Percentiles rank a stretch among this genome's conserved stretches.
phyloP scores from a whole-genome alignment of 2,329 filamentous ascomycete species.

The Diaporthe citri region DNA sequence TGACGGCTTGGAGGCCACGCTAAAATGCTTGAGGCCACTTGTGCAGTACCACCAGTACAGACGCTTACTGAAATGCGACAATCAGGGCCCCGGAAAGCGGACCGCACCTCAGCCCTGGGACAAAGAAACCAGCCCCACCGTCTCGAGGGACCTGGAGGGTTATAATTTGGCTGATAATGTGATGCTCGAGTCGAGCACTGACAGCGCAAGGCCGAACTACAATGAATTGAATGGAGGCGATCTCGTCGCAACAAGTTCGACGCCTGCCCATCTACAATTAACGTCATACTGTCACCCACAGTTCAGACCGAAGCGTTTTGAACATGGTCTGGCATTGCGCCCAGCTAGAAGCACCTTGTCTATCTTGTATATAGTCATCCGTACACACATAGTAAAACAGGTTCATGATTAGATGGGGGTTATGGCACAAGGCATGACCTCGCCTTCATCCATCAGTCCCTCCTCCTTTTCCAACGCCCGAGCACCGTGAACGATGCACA shows the following conservation, averaged over 20 bases:
- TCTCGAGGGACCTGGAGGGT: neutral
- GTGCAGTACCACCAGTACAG: conserved; percentile 8
- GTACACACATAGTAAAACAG: conserved; percentile 26
- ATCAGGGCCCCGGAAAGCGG: conserved; percentile 16
- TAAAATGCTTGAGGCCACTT: conserved; percentile 27
- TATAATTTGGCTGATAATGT: neutral
- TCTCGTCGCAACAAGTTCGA: neutral
- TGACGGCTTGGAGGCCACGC: neutral
- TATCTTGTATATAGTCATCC: conserved; percentile 36
- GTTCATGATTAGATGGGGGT: conserved; percentile 33
- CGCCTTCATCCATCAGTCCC: conserved; percentile 19
- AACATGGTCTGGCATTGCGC: conserved; percentile 30
- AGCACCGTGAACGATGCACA: conserved; percentile 37
- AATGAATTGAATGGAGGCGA: neutral
- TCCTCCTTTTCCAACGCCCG: conserved; percentile 34
- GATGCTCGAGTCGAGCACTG: neutral
- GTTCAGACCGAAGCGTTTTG: conserved; percentile 20
- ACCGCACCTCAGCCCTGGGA: conserved; percentile 9
- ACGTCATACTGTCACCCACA: neutral
- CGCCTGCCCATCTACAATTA: neutral
- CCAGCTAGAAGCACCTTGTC: conserved; percentile 23
- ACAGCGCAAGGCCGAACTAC: neutral
- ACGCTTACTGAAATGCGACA: neutral
- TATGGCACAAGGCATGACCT: conserved; percentile 23
- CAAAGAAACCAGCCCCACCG: conserved; percentile 17